A percentile compares a stretch with the other conserved stretches of the same genome.
These are phyloP conservation scores for Panicum miliaceum DNA, from an alignment of 176 grass and related monocot species.

Conservation along the genomic window DNA sequence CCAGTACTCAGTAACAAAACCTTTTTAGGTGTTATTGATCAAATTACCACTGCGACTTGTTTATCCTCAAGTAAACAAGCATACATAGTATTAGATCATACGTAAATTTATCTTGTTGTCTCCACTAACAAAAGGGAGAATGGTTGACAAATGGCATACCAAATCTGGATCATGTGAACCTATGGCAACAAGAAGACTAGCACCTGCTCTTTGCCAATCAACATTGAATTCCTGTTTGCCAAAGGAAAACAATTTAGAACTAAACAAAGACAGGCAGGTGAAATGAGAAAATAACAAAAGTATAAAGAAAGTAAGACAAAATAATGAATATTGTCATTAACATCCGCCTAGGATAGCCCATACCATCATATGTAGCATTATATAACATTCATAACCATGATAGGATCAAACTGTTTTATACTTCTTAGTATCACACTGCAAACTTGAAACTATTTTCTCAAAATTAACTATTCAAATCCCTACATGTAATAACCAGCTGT, in stretches of 20 bases:
- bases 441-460: conserved; percentile 5
- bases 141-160: conserved; percentile 49
- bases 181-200: conserved; percentile 88
- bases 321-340: conserved; percentile 20
- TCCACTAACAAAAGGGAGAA: conserved; percentile 13
- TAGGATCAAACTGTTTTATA: background rate
- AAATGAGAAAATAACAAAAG: conserved; percentile 27
- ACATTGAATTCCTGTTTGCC: conserved; percentile 71
- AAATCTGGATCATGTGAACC: conserved; percentile 88
- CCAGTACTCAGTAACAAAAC: background rate
- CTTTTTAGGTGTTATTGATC: background rate
- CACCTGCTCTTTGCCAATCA: conserved; percentile 97
- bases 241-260: conserved; percentile 41
- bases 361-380: background rate
- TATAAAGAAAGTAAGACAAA: background rate
- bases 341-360: background rate
- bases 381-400: conserved; percentile 22
- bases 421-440: background rate
- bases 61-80: conserved; percentile 12
- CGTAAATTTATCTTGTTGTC: conserved; percentile 6
- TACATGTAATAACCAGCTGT: conserved; percentile 8
- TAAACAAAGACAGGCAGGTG: conserved; percentile 13
- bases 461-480: background rate
- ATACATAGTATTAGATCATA: conserved; percentile 3
- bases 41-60: background rate